phyloP scores from a whole-genome alignment of 805 yeast genomes.

The Ogataea trehaloabstinens region DNA sequence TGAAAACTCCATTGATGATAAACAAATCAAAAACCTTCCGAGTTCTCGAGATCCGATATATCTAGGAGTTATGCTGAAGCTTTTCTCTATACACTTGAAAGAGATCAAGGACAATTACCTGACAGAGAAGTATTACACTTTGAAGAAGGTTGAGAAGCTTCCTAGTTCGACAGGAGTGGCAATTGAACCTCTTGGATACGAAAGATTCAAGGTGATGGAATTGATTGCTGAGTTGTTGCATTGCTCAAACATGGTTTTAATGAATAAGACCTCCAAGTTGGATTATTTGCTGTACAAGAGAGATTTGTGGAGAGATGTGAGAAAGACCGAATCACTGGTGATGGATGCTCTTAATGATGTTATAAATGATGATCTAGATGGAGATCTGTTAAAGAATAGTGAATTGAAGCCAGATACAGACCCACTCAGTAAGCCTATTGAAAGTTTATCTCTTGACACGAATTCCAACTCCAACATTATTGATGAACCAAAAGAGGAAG shows the following conservation, averaged over 20 bases:
- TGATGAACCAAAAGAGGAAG: slow-evolving; percentile 9
- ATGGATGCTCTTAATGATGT: slow-evolving; percentile 34
- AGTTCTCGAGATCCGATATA: slow-evolving; percentile 88
- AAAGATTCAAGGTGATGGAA: slow-evolving; percentile 86
- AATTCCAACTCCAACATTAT: slow-evolving; percentile 16
- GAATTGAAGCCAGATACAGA: slow-evolving; percentile 14
- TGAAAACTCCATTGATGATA: not conserved
- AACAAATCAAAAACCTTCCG: slow-evolving; percentile 56
- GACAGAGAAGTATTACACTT: slow-evolving; percentile 31
- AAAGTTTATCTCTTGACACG: slow-evolving; percentile 29
- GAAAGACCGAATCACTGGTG: slow-evolving; percentile 38
- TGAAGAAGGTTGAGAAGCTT: slow-evolving; percentile 27
- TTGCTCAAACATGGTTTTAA: slow-evolving; percentile 90
- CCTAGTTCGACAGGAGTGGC: slow-evolving; percentile 56
- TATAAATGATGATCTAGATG: slow-evolving; percentile 23
- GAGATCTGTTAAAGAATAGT: not conserved
- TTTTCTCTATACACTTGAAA: slow-evolving; percentile 54
- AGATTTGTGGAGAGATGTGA: slow-evolving; percentile 62
- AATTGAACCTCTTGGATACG: slow-evolving; percentile 80
- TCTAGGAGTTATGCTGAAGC: slow-evolving; percentile 75
- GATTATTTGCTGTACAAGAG: slow-evolving; percentile 64
- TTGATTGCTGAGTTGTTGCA: slow-evolving; percentile 89
- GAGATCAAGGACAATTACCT: slow-evolving; percentile 32
- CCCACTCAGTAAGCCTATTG: slow-evolving; percentile 16
- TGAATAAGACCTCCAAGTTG: slow-evolving; percentile 71